Evolutionary conservation across 805 yeast species (phyloP).

Genomic region (Cyberlindnera misumaiensis): DNA sequence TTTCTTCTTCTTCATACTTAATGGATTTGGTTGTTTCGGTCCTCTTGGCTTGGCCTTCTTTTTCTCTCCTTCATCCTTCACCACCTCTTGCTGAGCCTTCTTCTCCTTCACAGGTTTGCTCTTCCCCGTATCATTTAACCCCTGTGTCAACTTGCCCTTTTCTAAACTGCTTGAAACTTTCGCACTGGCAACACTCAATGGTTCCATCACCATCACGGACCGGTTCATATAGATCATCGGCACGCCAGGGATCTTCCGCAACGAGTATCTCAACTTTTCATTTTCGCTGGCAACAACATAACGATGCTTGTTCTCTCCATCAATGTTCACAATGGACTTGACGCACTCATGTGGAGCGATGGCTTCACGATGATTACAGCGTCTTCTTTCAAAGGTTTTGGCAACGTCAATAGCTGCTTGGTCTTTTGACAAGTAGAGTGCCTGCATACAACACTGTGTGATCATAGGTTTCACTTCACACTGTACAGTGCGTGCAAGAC

Average conservation of each 20-base stretch:
- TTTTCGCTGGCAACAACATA: conserved; percentile 86
- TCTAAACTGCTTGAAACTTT: conserved; percentile 47
- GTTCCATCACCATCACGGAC: conserved; percentile 95
- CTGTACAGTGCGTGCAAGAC: conserved; percentile 74
- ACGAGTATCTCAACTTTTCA: conserved; percentile 53
- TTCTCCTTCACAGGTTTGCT: conserved; percentile 3
- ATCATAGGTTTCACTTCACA: conserved; percentile 85
- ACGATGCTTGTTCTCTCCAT: conserved; percentile 82
- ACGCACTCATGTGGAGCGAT: conserved; percentile 72
- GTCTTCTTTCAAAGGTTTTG: conserved; percentile 80
- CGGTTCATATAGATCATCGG: conserved; percentile 84
- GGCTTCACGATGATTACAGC: conserved; percentile 78
- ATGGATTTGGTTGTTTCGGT: conserved; percentile 82
- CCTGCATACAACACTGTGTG: conserved; percentile 92
- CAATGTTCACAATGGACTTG: conserved; percentile 55
- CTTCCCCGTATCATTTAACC: conserved; percentile 53
- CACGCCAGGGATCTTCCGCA: conserved; percentile 80
- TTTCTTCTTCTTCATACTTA: conserved; percentile 78
- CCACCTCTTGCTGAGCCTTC: conserved; percentile 24
- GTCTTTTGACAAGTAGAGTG: conserved; percentile 63
- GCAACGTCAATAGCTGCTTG: conserved; percentile 77
- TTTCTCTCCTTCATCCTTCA: conserved; percentile 11
- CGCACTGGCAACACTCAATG: conserved; percentile 68
- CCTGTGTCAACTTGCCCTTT: conserved; percentile 60
- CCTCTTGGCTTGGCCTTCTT: conserved; percentile 44